phyloP scores from a whole-genome alignment of 1,284 basidiomycete genomes.

The Albatrellus sp. region DNA sequence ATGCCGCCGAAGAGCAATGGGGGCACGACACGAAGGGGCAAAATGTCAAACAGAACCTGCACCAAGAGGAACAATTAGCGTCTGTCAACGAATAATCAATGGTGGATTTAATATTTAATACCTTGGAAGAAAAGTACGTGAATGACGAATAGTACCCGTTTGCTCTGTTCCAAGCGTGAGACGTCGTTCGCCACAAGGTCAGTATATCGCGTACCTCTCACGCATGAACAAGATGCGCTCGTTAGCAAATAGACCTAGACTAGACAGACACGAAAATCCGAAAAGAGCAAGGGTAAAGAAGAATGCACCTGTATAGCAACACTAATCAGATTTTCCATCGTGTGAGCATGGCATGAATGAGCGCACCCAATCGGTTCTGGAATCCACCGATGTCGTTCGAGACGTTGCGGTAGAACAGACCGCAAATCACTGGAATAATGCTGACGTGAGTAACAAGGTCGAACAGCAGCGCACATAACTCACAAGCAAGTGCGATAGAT shows the following conservation, averaged over 20 bases:
- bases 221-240: slow-evolving; percentile 94
- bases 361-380: slow-evolving; percentile 73
- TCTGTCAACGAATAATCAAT: background rate
- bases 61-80: background rate
- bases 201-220: slow-evolving; percentile 53
- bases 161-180: slow-evolving; percentile 35
- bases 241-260: slow-evolving; percentile 84
- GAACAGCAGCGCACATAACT: slow-evolving; percentile 21
- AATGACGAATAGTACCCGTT: slow-evolving; percentile 96
- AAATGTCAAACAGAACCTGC: slow-evolving; percentile 86
- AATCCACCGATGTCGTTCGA: slow-evolving; percentile 89
- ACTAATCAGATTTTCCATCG: background rate
- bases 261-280: slow-evolving; percentile 91
- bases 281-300: slow-evolving; percentile 94
- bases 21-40: slow-evolving; percentile 88
- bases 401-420: slow-evolving; percentile 71
- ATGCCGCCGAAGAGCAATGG: slow-evolving; percentile 92
- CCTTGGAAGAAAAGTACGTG: slow-evolving; percentile 93
- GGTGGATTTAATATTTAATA: slow-evolving; percentile 13
- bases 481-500: slow-evolving; percentile 72
- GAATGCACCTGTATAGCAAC: slow-evolving; percentile 59
- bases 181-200: background rate
- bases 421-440: slow-evolving; percentile 52
- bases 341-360: background rate
- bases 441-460: background rate